Evolutionary conservation across 208 protist species (phyloP).

Genomic region (Crithidia brevicula): DNA sequence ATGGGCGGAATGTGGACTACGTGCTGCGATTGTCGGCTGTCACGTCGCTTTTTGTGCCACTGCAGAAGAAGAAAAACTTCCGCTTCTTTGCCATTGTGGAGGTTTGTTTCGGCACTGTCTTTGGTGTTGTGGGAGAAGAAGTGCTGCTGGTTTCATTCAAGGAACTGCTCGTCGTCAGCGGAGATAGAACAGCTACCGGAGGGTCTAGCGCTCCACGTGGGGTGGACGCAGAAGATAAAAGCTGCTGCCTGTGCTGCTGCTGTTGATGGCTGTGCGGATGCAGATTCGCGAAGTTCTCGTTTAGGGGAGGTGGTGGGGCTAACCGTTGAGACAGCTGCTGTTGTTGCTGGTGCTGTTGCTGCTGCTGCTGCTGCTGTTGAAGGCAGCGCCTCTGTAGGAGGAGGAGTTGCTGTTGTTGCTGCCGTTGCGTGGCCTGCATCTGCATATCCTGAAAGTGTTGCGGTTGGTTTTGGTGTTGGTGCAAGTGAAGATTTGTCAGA

Average conservation of each 20-base stretch:
- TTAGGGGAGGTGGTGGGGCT: neutral
- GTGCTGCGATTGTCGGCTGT: neutral
- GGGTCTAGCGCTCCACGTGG: neutral
- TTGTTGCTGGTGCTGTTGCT: neutral
- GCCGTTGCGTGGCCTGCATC: no score
- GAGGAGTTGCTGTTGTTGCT: neutral
- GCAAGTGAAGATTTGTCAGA: no score
- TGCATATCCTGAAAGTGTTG: no score
- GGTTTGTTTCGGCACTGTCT: neutral
- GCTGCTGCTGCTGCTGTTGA: conserved; percentile 9
- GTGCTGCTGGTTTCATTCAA: neutral
- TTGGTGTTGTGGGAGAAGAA: neutral
- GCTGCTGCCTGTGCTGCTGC: neutral
- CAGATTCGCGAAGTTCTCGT: conserved; percentile 3
- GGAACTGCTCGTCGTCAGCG: neutral
- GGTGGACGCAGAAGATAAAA: neutral
- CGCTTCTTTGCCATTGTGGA: neutral
- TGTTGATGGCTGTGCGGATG: no score
- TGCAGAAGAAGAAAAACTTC: neutral
- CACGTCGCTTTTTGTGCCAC: neutral
- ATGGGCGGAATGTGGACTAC: neutral
- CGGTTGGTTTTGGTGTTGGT: no score
- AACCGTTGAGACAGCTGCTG: neutral
- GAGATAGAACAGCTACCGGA: neutral
- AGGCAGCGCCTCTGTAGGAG: no score